Conservation (phyloP, 192 early-diverging fungal genomes). For the Mortierella claussenii region DNA sequence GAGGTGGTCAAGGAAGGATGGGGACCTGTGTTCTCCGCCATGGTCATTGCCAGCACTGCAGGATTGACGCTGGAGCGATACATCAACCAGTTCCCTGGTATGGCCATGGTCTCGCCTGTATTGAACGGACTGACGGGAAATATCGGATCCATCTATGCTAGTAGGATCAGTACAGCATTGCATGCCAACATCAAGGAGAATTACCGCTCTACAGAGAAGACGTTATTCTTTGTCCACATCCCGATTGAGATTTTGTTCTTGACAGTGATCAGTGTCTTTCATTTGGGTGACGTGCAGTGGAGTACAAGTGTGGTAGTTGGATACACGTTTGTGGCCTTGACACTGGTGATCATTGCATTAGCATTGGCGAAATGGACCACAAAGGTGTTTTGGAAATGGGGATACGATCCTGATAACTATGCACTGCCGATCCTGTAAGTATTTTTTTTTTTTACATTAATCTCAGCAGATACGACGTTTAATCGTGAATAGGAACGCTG, state of each 20-base stretch:
- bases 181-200: slow-evolving; percentile 64
- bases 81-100: slow-evolving; percentile 69
- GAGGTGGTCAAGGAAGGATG: slow-evolving; percentile 77
- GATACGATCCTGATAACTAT: slow-evolving; percentile 85
- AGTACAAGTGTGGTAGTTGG: slow-evolving; percentile 29
- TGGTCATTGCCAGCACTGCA: slow-evolving; percentile 75
- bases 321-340: slow-evolving; percentile 21
- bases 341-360: slow-evolving; percentile 59
- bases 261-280: slow-evolving; percentile 25
- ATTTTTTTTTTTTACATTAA: slow-evolving; percentile 3
- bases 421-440: slow-evolving; percentile 70
- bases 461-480: no score
- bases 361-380: slow-evolving; percentile 68
- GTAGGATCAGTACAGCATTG: slow-evolving; percentile 78
- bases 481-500: no score
- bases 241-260: slow-evolving; percentile 77
- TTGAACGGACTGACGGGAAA: slow-evolving; percentile 80
- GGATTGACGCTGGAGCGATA: slow-evolving; percentile 76
- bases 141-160: slow-evolving; percentile 81
- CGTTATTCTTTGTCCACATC: slow-evolving; percentile 74
- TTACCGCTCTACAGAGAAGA: slow-evolving; percentile 65
- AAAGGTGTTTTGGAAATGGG: slow-evolving; percentile 65
- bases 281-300: slow-evolving; percentile 44
- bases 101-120: slow-evolving; percentile 77
- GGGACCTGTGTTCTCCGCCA: slow-evolving; percentile 80